These are phyloP conservation scores for Torulaspora quercuum DNA, from an alignment of 805 yeast genomes.

Conservation along the genomic window DNA sequence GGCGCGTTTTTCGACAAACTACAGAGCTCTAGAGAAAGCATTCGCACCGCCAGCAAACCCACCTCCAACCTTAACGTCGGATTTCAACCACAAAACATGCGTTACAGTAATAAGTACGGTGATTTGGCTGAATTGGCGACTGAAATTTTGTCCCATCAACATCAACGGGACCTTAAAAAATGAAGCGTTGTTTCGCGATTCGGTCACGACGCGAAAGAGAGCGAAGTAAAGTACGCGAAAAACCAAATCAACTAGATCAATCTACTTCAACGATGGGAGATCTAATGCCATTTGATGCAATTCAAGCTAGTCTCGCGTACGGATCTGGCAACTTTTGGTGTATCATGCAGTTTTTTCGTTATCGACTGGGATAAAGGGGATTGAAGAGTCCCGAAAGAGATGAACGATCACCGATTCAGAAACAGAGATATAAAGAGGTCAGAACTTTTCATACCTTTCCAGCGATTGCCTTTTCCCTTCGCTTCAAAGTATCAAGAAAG, in stretches of 20 bases:
- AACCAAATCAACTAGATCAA: slow-evolving; percentile 1
- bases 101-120: slow-evolving; percentile 9
- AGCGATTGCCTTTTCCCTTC: too few species aligned
- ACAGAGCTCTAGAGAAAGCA: slow-evolving; percentile 16
- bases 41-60: slow-evolving; percentile 8
- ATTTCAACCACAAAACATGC: slow-evolving; percentile 9
- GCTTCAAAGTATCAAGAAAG: too few species aligned
- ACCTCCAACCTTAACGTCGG: slow-evolving; percentile 2
- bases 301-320: too few species aligned
- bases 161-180: too few species aligned
- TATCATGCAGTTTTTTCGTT: too few species aligned
- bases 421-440: slow-evolving; percentile 7
- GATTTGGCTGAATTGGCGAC: slow-evolving; percentile 11
- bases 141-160: slow-evolving; percentile 1
- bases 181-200: slow-evolving; percentile 6
- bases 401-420: neutral
- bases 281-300: too few species aligned
- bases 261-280: neutral
- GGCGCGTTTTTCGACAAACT: slow-evolving; percentile 21
- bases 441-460: too few species aligned
- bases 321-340: too few species aligned
- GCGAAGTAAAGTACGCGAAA: slow-evolving; percentile 5
- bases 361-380: neutral
- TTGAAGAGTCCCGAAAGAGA: neutral
- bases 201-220: slow-evolving; percentile 3